Evolutionary conservation across 768 basidiomycete species (phyloP).

Genomic region (Lactifluus hygrophoroides): DNA sequence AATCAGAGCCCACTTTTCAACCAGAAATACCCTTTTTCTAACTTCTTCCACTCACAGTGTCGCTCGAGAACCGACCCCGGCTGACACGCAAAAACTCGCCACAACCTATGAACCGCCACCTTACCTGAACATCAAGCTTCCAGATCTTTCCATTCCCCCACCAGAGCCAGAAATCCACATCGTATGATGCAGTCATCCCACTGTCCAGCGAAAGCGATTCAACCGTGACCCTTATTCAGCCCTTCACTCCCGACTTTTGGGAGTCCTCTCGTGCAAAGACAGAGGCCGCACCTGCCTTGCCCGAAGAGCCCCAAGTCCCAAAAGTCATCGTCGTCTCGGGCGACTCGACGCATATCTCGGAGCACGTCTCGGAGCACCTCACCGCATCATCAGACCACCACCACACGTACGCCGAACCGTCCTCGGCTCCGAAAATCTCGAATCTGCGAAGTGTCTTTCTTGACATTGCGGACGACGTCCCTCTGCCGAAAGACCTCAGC

Average conservation of each 20-base stretch:
- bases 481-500: slow-evolving; percentile 25
- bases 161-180: slow-evolving; percentile 44
- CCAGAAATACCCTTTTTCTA: background rate
- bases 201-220: slow-evolving; percentile 9
- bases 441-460: slow-evolving; percentile 24
- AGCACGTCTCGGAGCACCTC: slow-evolving; percentile 20
- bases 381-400: slow-evolving; percentile 16
- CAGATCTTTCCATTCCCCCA: slow-evolving; percentile 41
- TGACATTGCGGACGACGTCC: slow-evolving; percentile 33
- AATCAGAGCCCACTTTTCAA: background rate
- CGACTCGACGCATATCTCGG: slow-evolving; percentile 38
- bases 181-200: slow-evolving; percentile 34
- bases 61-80: background rate
- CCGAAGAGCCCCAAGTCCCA: slow-evolving; percentile 28
- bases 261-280: slow-evolving; percentile 37
- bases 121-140: slow-evolving; percentile 46
- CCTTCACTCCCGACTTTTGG: slow-evolving; percentile 53
- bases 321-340: slow-evolving; percentile 46
- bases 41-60: background rate
- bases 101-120: slow-evolving; percentile 20
- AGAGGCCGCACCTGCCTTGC: slow-evolving; percentile 21
- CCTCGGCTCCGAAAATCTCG: background rate
- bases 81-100: slow-evolving; percentile 15
- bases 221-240: slow-evolving; percentile 31
- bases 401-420: background rate